Conservation (phyloP, 2,329 filamentous ascomycete species). For the Ophiobolus disseminans region DNA sequence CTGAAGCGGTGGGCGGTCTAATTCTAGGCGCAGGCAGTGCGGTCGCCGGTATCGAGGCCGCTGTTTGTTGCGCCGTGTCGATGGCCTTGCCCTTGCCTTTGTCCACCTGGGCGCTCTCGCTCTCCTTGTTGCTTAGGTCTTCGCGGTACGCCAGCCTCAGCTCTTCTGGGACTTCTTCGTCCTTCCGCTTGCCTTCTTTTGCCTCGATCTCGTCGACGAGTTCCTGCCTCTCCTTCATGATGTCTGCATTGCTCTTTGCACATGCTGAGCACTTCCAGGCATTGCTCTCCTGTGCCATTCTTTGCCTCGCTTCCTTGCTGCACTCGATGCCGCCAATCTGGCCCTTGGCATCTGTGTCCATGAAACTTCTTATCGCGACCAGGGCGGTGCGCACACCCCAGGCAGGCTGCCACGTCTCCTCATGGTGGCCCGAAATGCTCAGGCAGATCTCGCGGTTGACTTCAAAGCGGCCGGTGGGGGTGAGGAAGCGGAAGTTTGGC, state of each 20-base stretch:
- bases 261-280: constrained; percentile 75
- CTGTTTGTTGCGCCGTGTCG: constrained; percentile 1
- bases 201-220: constrained; percentile 57
- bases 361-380: constrained; percentile 80
- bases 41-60: neutral
- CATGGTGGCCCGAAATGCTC: constrained; percentile 91
- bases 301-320: constrained; percentile 65
- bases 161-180: constrained; percentile 61
- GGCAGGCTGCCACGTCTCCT: constrained; percentile 98
- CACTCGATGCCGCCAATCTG: constrained; percentile 91
- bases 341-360: constrained; percentile 87
- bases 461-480: constrained; percentile 90
- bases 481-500: constrained; percentile 94
- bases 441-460: constrained; percentile 97
- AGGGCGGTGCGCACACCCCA: constrained; percentile 95
- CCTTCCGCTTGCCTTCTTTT: constrained; percentile 51
- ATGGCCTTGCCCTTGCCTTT: constrained; percentile 31
- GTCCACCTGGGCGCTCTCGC: constrained; percentile 16
- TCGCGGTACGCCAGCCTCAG: constrained; percentile 74
- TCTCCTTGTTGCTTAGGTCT: constrained; percentile 62
- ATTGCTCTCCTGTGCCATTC: constrained; percentile 71
- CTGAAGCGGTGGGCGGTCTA: neutral
- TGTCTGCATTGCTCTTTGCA: constrained; percentile 72
- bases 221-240: constrained; percentile 74
- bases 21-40: neutral